Evolutionary conservation across 179 eudicot genomes (phyloP), one percentile per base, ranked within the genome.

Genomic region (Beta corolliflora): DNA sequence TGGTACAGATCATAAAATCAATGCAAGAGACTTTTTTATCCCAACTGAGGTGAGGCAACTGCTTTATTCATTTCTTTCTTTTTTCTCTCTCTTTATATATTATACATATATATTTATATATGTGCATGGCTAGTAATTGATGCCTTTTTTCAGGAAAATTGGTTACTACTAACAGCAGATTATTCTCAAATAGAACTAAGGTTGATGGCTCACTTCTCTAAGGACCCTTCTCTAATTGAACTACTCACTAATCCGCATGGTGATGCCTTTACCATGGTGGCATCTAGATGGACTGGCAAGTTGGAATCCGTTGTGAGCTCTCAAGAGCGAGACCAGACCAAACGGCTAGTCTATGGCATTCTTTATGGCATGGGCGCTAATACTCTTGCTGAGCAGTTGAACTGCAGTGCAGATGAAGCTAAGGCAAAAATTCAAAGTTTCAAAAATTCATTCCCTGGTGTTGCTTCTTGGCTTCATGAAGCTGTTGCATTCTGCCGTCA

Each of bases 111-210:
- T 29, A 14, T 21, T 14, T 56, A 52, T 54, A 18, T 18, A 36
- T 25, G 19, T 48, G 52, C 7, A 36, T 25, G 12, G 21, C 50
- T 77, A 64, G 56, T 12, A 21, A 45, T 45, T 71, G 56, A 82
- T 44, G 63, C 64, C 54, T 77, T 36, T 58, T 85, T 85, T 79
- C 97, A 96, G 99, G 99, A 93, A 46, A 90, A 92, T n/a, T 91
- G 98, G 99, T 76, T 96, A 72, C 91, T 93, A n/a, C 77, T 96
- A 76, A 88, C 97, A 11, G 99, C 99, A 70, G 99, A 96, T 90
- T 96, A 96, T 92, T 96, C 96, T 80, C 99, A 96, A 89, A 94
- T 96, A 85, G 99, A 96, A 86, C 80, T 96, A 78, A 85, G 99
- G 83, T 83, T 96, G 75, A 96, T 96, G 99, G 98, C 99, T 73